Conservation (phyloP, 2,329 filamentous ascomycete species). For the Colletotrichum orbiculare region DNA sequence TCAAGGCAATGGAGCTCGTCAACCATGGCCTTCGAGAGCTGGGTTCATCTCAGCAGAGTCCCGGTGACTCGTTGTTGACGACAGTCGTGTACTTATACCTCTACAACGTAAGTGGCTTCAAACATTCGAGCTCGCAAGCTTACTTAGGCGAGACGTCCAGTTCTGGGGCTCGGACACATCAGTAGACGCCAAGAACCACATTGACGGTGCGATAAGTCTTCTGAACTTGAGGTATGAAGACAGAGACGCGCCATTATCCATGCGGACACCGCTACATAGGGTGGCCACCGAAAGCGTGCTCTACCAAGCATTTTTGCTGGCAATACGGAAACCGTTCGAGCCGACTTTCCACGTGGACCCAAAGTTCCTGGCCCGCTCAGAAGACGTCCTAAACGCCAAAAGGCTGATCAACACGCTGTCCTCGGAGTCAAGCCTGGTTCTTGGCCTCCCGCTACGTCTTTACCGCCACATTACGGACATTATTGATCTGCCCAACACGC, state of each 20-base stretch:
- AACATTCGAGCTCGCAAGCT: not conserved
- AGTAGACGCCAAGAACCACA: slow-evolving; percentile 3
- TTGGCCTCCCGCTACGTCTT: not conserved
- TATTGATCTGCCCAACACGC: not conserved
- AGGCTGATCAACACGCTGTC: not conserved
- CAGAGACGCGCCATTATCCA: not conserved
- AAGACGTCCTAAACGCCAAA: not conserved
- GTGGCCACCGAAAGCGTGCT: slow-evolving; percentile 4
- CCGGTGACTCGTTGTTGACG: not conserved
- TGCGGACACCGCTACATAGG: slow-evolving; percentile 1
- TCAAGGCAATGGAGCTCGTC: slow-evolving; percentile 1
- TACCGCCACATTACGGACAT: slow-evolving; percentile 10
- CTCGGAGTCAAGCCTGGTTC: not conserved
- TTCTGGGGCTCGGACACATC: slow-evolving; percentile 9
- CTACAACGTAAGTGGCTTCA: not conserved
- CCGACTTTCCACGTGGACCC: not conserved
- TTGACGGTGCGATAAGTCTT: slow-evolving; percentile 3
- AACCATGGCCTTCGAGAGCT: not conserved
- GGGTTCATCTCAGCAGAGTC: not conserved
- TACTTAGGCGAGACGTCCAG: not conserved
- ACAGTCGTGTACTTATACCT: slow-evolving; percentile 11
- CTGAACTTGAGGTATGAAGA: slow-evolving; percentile 1
- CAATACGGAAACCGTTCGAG: not conserved
- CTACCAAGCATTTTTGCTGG: slow-evolving; percentile 6
- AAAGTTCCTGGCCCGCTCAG: not conserved